Conservation (phyloP, 768 basidiomycete genomes). For the Leccinellum rugosiceps region DNA sequence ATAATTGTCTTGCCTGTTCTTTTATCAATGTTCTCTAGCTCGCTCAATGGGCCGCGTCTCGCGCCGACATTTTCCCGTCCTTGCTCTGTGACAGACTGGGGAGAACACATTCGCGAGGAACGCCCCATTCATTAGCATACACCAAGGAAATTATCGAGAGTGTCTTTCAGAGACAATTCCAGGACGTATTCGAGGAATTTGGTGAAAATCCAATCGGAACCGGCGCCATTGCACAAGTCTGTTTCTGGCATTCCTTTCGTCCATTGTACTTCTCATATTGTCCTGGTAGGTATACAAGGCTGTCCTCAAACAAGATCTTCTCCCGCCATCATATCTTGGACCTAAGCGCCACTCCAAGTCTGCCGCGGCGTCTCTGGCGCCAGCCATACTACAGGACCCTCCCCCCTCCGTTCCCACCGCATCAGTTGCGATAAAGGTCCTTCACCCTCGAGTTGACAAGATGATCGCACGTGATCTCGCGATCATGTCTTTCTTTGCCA, state of each 20-base stretch:
- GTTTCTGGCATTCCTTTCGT: slow-evolving; percentile 19
- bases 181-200: slow-evolving; percentile 90
- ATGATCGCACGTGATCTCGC: slow-evolving; percentile 85
- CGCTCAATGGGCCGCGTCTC: slow-evolving; percentile 97
- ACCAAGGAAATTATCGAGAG: slow-evolving; percentile 79
- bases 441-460: slow-evolving; percentile 83
- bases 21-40: slow-evolving; percentile 47
- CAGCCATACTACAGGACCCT: slow-evolving; percentile 47
- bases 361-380: slow-evolving; percentile 49
- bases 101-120: slow-evolving; percentile 83
- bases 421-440: slow-evolving; percentile 91
- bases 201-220: slow-evolving; percentile 87
- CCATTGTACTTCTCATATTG: not conserved
- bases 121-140: slow-evolving; percentile 74
- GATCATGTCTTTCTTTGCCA: slow-evolving; percentile 94
- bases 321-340: slow-evolving; percentile 80
- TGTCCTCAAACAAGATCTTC: slow-evolving; percentile 75
- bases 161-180: slow-evolving; percentile 81
- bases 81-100: slow-evolving; percentile 82
- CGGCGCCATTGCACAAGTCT: slow-evolving; percentile 90
- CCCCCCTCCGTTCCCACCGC: slow-evolving; percentile 76
- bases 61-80: slow-evolving; percentile 89
- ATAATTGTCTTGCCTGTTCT: slow-evolving; percentile 4
- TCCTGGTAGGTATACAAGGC: slow-evolving; percentile 77
- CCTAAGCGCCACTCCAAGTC: slow-evolving; percentile 61